phyloP scores from a whole-genome alignment of 257 asterid genomes.

The Jacaranda mimosifolia region DNA sequence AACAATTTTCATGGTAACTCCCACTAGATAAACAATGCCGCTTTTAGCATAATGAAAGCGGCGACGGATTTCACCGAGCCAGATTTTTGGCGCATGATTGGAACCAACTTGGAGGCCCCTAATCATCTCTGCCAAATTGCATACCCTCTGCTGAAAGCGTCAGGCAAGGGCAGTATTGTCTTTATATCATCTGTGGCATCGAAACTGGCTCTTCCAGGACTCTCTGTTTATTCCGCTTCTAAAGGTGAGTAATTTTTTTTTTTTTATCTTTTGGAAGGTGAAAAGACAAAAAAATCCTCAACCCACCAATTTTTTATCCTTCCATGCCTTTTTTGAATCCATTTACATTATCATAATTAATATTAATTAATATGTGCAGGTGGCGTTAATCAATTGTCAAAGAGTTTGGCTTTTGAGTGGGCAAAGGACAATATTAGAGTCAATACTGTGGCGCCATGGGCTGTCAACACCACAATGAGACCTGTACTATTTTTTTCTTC shows the following conservation, averaged over 20 bases:
- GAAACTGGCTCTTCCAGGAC: conserved; percentile 41
- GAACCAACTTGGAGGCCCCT: conserved; percentile 57
- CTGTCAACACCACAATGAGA: conserved; percentile 41
- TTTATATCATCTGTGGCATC: conserved; percentile 58
- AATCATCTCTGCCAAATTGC: conserved; percentile 57
- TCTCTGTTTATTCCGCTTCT: conserved; percentile 48
- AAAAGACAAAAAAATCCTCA: too few relatives aligned
- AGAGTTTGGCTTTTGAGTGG: conserved; percentile 58
- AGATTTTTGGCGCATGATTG: conserved; percentile 50
- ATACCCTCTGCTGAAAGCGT: conserved; percentile 53
- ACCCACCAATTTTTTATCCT: background rate
- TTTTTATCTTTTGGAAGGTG: too few relatives aligned
- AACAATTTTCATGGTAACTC: background rate
- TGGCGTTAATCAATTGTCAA: conserved; percentile 51
- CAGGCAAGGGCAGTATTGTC: conserved; percentile 54
- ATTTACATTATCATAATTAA: background rate
- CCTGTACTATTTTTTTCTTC: conserved; percentile 24
- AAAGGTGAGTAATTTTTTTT: conserved; percentile 39
- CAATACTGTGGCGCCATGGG: conserved; percentile 52
- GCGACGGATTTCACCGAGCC: conserved; percentile 45
- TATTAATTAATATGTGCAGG: conserved; percentile 30
- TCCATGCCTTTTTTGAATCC: background rate
- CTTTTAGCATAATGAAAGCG: conserved; percentile 40
- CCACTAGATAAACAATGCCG: conserved; percentile 54
- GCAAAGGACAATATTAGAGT: conserved; percentile 56